Evolutionary conservation across 2,329 filamentous ascomycete genomes (phyloP), one percentile per base, ranked within the genome.

Genomic region (Hypoxylon sp.): DNA sequence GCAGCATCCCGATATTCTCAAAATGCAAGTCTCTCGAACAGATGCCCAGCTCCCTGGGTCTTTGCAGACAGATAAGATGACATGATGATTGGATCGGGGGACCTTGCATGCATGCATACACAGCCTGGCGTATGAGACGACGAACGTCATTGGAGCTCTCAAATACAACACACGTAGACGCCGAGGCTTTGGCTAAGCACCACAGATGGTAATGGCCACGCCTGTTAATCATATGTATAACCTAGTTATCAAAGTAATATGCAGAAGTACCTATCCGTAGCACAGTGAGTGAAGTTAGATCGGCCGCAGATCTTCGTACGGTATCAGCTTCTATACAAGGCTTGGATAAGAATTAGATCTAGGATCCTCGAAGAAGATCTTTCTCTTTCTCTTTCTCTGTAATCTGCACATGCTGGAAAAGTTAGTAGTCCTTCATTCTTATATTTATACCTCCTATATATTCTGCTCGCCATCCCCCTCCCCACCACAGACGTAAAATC

Each of bases 221-320:
- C 52, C 35, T n/a, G 53, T 44, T n/a, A 26, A 58, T 13, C 24
- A 37, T 48, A 35, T 17, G 29, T 39, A 31, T 24, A 44, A 26
- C 56, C 47, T 55, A 65, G 57, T 14, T 19, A 48, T 62, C 53
- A 62, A 62, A 53, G 17, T 6, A 11, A 56, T 22, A 19, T 22
- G 24, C 11, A 56, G 6, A 19, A 11, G 29, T 63, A 57, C 46
- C 22, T 50, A 50, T 39, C 5, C 9, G n/a, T 56, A 37, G 14
- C 62, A 62, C 47, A 62, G 52, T 62, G 62, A 66, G 57, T 35
- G 6, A 19, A 17, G 39, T 66, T 58, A 13, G 29, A 9, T 52
- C 59, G 46, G 50, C 33, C 3, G 48, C 51, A 51, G 55, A 59
- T 63, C 50, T 22, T 24, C 35, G 33, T 51, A 52, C 13, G 9